phyloP scores from a whole-genome alignment of 805 yeast species.

The Cyberlindnera amylophila region DNA sequence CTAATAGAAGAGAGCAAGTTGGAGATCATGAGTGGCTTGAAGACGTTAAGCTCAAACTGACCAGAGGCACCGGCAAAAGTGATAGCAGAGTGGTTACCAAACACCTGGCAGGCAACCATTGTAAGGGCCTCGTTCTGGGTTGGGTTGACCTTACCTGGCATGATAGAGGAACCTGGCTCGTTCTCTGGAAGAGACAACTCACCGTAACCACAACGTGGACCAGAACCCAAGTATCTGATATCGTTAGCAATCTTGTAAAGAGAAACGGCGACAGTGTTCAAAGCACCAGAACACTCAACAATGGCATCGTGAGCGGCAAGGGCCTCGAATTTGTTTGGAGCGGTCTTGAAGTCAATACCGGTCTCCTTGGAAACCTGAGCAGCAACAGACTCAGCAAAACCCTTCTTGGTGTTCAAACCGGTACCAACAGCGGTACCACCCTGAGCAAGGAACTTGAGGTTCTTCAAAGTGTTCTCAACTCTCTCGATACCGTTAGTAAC shows the following conservation, averaged over 20 bases:
- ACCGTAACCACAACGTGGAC: conserved; percentile 99
- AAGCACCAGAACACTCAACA: conserved; percentile 96
- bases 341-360: conserved; percentile 85
- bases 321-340: conserved; percentile 98
- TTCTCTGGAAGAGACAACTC: conserved; percentile 94
- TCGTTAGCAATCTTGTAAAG: conserved; percentile 96
- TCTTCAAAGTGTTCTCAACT: conserved; percentile 72
- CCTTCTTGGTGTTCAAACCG: conserved; percentile 90
- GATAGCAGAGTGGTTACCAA: conserved; percentile 93
- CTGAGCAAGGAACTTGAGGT: conserved; percentile 83
- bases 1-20: conserved; percentile 86
- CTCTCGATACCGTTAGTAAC: conserved; percentile 85
- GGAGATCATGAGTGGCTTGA: conserved; percentile 93
- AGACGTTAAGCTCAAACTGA: conserved; percentile 96
- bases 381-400: conserved; percentile 86
- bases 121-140: conserved; percentile 98
- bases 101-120: conserved; percentile 96
- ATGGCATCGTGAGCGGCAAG: conserved; percentile 98
- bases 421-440: conserved; percentile 99
- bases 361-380: conserved; percentile 80
- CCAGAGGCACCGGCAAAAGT: conserved; percentile 98
- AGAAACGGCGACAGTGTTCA: conserved; percentile 91
- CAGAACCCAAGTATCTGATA: conserved; percentile 96
- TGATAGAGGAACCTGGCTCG: conserved; percentile 98
- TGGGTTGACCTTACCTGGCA: conserved; percentile 99